These are phyloP conservation scores for Panellus pusillus DNA, from an alignment of 768 basidiomycete genomes.

Conservation along the genomic window DNA sequence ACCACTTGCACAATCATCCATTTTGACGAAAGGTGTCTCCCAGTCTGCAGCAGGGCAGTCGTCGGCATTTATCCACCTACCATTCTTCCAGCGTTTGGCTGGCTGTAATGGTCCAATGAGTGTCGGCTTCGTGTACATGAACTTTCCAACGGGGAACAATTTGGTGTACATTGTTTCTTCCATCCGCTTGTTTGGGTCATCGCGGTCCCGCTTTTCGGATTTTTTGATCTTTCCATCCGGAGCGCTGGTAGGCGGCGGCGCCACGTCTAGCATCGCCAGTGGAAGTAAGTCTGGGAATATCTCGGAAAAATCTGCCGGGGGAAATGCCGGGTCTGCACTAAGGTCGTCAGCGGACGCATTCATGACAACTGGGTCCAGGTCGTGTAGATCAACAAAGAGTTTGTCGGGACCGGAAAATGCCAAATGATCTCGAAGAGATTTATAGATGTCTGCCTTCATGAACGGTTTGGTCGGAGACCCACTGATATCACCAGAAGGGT, in stretches of 20 bases:
- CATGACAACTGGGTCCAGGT: conserved; percentile 31
- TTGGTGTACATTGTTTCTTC: conserved; percentile 82
- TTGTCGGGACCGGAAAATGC: conserved; percentile 59
- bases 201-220: conserved; percentile 61
- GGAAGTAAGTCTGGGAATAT: conserved; percentile 87
- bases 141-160: conserved; percentile 69
- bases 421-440: conserved; percentile 60
- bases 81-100: conserved; percentile 68
- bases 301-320: conserved; percentile 52
- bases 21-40: conserved; percentile 38
- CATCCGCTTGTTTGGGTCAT: conserved; percentile 71
- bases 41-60: conserved; percentile 48
- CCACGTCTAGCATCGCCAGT: conserved; percentile 53
- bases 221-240: conserved; percentile 48
- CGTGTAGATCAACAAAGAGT: conserved; percentile 49
- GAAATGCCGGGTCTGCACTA: conserved; percentile 25
- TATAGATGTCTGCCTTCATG: conserved; percentile 46
- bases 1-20: conserved; percentile 57
- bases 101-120: conserved; percentile 85
- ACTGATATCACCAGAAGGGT: conserved; percentile 33
- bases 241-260: conserved; percentile 30
- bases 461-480: conserved; percentile 36
- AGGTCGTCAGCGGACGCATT: conserved; percentile 29
- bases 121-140: conserved; percentile 83
- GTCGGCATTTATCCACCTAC: conserved; percentile 64